Evolutionary conservation across 176 grass and related monocot species (phyloP).

Genomic region (Musa beccarii): DNA sequence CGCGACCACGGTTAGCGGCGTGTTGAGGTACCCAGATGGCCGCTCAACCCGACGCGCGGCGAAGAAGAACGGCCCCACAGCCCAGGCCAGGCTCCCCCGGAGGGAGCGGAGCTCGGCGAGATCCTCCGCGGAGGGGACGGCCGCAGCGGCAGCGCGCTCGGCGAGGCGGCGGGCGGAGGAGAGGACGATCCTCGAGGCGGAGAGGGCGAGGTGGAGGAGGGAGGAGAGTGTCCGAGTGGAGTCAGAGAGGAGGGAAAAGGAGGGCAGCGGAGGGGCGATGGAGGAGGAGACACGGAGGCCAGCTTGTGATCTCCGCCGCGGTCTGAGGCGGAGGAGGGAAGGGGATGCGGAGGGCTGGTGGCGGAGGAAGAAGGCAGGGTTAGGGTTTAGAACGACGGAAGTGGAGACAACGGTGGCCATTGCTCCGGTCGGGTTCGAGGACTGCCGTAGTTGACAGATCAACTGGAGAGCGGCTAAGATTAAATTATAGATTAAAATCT

Average conservation of each 20-base stretch:
- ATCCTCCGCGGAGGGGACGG: constrained; percentile 24
- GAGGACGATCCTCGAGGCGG: background rate
- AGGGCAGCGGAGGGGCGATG: background rate
- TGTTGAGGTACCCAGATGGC: constrained; percentile 27
- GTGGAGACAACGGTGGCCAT: constrained; percentile 10
- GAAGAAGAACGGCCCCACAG: constrained; percentile 41
- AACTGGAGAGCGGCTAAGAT: no score
- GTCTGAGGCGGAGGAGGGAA: background rate
- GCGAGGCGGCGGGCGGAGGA: constrained; percentile 1
- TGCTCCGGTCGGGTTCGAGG: background rate
- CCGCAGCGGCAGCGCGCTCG: constrained; percentile 20
- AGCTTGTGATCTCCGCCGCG: no score
- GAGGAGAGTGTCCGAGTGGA: constrained; percentile 22
- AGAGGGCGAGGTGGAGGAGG: constrained; percentile 14
- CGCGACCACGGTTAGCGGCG: constrained; percentile 65
- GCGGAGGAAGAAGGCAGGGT: background rate
- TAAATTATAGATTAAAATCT: no score
- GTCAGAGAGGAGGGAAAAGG: constrained; percentile 1
- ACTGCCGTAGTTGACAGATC: no score
- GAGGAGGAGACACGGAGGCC: background rate
- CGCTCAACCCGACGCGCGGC: constrained; percentile 33
- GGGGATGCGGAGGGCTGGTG: background rate
- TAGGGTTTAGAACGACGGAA: constrained; percentile 23
- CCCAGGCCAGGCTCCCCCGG: constrained; percentile 18
- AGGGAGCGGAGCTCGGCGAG: constrained; percentile 44